Base-by-base conservation (phyloP, 257 asterid species). In the Ilex asprella region DNA sequence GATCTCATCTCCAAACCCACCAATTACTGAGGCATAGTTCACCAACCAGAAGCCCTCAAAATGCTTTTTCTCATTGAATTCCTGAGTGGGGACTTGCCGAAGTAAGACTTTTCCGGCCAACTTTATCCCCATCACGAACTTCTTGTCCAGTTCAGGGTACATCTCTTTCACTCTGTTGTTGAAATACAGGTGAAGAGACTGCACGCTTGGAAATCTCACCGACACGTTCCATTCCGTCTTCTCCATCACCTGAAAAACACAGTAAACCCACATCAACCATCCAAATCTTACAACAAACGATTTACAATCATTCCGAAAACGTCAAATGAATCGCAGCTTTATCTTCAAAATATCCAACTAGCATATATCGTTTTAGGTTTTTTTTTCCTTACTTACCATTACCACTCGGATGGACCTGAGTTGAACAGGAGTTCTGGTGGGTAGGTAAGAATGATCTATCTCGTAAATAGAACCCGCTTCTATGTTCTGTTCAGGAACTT, bases 61-160 rank as follows among this genome's bases (percentile, higher is more conserved):
- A 61, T 79, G 70, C 79, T 89, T 89, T 70, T 78, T 66, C 70
- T 73, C 81, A 2, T 78, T 55, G 58, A 79, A 84, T 50, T 75
- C 78, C 30, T 73, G 84, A 5, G 73, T 63, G 11, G 87, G 79
- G 31, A 92, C 77, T 65, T 71, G 58, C 67, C 88, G 77, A 31
- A 39, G 8, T 31, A 92, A 93, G 77, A 86, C 97, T 66, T 79
- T 85, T 5, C 46, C 65, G 0, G 99, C 96, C 27, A 78, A 58
- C 0, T 73, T 73, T 5, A 70, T 59, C 16, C 82, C 95, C 99
- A 89, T 89, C 35, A 82, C 84, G 57, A 92, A 86, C 73, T 83
- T 85, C 78, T 89, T 93, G 13, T 92, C 97, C 63, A 89, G 63
- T 31, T 87, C 80, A 5, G 99, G 99, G 77, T 86, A 91, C 30